phyloP scores from a whole-genome alignment of 1,284 basidiomycete genomes.

The Agaricales sp. region DNA sequence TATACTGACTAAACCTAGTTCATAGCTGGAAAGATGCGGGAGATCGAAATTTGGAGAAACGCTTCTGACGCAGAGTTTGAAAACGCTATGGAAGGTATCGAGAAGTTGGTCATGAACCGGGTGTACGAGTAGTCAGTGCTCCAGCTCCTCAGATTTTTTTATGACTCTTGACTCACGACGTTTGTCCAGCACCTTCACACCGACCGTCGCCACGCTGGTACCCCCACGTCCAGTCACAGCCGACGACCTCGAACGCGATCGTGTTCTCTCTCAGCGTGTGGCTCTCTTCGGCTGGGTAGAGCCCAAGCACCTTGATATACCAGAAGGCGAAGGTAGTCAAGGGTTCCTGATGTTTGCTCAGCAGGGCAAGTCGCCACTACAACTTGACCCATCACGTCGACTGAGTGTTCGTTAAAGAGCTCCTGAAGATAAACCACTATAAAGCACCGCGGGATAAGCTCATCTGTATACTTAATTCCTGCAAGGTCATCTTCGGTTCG shows the following conservation, averaged over 20 bases:
- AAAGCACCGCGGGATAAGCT: conserved; percentile 97
- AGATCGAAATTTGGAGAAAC: conserved; percentile 74
- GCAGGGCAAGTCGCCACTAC: conserved; percentile 48
- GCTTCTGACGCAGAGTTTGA: conserved; percentile 82
- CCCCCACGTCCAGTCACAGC: conserved; percentile 78
- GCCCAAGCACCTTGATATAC: conserved; percentile 84
- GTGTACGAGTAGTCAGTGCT: conserved; percentile 85
- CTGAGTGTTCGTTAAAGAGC: conserved; percentile 37
- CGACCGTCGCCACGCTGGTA: conserved; percentile 53
- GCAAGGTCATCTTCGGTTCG: conserved; percentile 98
- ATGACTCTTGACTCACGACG: conserved; percentile 3
- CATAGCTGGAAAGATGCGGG: conserved; percentile 80
- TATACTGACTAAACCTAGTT: conserved; percentile 42
- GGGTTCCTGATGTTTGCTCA: conserved; percentile 93
- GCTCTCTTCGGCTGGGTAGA: conserved; percentile 85
- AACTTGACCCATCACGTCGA: neutral
- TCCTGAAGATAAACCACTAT: conserved; percentile 97
- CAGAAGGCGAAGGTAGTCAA: conserved; percentile 51
- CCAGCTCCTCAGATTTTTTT: neutral
- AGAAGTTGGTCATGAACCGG: conserved; percentile 98
- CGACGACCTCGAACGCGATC: conserved; percentile 93
- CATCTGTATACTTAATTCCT: conserved; percentile 95
- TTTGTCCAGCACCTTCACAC: conserved; percentile 76
- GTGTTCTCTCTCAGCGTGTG: conserved; percentile 86
- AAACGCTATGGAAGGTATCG: conserved; percentile 97